These are phyloP conservation scores for Mucor indicus DNA, from an alignment of 371 early-diverging fungal genomes.

Conservation along the genomic window DNA sequence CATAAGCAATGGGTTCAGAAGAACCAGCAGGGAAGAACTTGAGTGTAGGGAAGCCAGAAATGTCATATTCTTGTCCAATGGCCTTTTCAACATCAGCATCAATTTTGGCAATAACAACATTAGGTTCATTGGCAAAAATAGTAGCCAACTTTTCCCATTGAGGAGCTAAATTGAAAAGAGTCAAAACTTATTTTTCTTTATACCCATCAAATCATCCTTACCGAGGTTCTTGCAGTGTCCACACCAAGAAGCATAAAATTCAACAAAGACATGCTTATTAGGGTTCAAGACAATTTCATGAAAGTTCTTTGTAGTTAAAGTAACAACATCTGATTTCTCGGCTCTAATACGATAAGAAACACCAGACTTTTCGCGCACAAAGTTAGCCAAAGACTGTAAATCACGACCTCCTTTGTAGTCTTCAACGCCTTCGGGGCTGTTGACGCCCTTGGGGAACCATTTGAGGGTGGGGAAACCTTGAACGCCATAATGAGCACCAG, in stretches of 20 bases:
- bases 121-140: conserved; percentile 47
- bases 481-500: conserved; percentile 71
- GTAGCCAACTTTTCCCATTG: conserved; percentile 61
- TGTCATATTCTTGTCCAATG: conserved; percentile 56
- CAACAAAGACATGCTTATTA: conserved; percentile 71
- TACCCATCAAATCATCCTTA: conserved; percentile 7
- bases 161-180: conserved; percentile 43
- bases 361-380: conserved; percentile 76
- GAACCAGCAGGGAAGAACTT: conserved; percentile 82
- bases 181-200: neutral
- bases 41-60: conserved; percentile 83
- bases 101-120: conserved; percentile 81
- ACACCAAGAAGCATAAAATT: conserved; percentile 87
- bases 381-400: conserved; percentile 69
- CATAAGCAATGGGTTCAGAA: conserved; percentile 69
- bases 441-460: conserved; percentile 85
- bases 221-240: conserved; percentile 82
- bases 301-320: conserved; percentile 66
- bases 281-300: conserved; percentile 60
- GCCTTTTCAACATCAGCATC: conserved; percentile 73
- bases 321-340: conserved; percentile 60
- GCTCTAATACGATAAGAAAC: conserved; percentile 59
- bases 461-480: conserved; percentile 91
- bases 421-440: conserved; percentile 58
- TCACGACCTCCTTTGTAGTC: conserved; percentile 84